Evolutionary conservation across 169 alveolate species (phyloP), one percentile per base, ranked within the genome.

Genomic region (Plasmodium ovale): DNA sequence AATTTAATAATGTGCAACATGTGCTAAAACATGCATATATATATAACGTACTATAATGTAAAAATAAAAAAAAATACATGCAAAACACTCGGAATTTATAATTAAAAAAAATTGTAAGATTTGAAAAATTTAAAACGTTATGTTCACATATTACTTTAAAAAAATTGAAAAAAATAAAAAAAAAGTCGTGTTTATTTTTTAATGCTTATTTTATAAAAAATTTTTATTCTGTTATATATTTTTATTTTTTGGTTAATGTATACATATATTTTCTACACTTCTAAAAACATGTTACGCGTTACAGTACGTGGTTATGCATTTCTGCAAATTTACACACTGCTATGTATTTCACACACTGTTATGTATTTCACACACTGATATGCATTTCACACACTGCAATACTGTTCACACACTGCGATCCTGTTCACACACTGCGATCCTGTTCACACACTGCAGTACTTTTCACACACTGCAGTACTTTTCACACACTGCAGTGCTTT

Each of bases 91-190:
- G 9, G 87, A 29, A 72, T 25, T 68, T 23, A 29, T 33, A 33
- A 42, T 35, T 49, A 60, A 31, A 56, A 39, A 19, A 54, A 25
- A 44, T 10, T 1, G 5, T 10, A 33, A 56, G 23, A 25, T 64
- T 72, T 56, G 70, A 54, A 33, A 79, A 58, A 27, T 33, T 58
- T 54, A 27, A 65, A 65, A 58, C 39, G 56, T 64, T 79, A 65
- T 42, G n/a, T 68, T 56, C 37, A 25, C 6, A 79, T 60, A 65
- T 79, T 25, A 54, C 56, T 65, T 54, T 37, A 68, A 58, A 79
- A 54, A 79, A 54, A 79, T n/a, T n/a, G n/a, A 54, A 53, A 56
- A 25, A 70, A 33, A 33, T 70, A 39, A 49, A 33, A 31, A 70
- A 16, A 19, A 12, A 14, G 35, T 5, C 25, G 16, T 64, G 21